Evolutionary conservation across 768 basidiomycete genomes (phyloP), one percentile per base, ranked within the genome.

Genomic region (Psilocybe cyanescens): DNA sequence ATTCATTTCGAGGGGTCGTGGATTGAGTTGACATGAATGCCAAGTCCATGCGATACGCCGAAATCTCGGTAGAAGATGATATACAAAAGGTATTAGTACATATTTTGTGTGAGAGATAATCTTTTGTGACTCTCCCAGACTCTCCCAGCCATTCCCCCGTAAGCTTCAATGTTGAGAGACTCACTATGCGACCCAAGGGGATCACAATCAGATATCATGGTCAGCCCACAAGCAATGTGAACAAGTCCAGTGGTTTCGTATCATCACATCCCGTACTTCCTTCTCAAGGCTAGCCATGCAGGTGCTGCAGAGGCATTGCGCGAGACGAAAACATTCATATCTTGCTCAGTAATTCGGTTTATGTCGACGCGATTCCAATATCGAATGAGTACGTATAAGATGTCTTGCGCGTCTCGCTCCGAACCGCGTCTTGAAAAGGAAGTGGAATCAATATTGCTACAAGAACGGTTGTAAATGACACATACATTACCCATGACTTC

Each of bases 361-460:
- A 94, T 86, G 73, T 94, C 92, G 62, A 94, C 84, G 57, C 83
- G 81, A 70, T 89, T 90, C 92, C 92, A 94, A 70, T 89, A 91
- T 58, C 85, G 86, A 60, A 84, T 80, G 67, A 95, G 78, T 41
- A 86, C 81, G 70, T 86, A 93, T 46, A 80, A 72, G 67, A 94
- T 92, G 64, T 94, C 92, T 65, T 86, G 86, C 8, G 92, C 92
- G 68, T 94, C 92, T 58, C 83, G 78, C 59, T 92, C 89, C 24
- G 79, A 78, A 39, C 85, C 84, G 55, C 90, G 88, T 71, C 91
- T 92, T 74, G 4, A 60, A 64, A 54, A 66, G 48, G 54, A 64
- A 48, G 61, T 68, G 63, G 68, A 62, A 65, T 52, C 48, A 63
- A 58, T 44, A 59, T 52, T 60, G 64, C 48, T 46, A 48, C 61